Percentiles rank a stretch among this genome's conserved stretches.
Conservation (phyloP, 1,139 yeast species). For the Eremothecium cymbalariae region DNA sequence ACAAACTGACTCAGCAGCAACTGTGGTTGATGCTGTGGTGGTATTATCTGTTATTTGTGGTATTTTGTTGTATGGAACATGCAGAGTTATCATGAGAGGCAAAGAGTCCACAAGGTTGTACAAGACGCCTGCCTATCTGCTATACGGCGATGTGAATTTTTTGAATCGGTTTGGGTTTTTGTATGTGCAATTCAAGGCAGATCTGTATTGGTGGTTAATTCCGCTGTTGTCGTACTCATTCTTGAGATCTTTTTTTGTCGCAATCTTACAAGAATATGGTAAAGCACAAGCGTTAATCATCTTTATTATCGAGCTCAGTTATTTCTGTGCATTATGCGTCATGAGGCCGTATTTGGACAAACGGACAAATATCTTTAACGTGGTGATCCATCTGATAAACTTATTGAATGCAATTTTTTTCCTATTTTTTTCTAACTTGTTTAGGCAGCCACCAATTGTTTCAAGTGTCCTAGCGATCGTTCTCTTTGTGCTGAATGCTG, state of each 20-base stretch:
- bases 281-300: slow-evolving; percentile 72
- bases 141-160: slow-evolving; percentile 75
- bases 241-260: slow-evolving; percentile 74
- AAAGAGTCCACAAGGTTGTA: slow-evolving; percentile 60
- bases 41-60: slow-evolving; percentile 49
- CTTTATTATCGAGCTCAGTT: slow-evolving; percentile 64
- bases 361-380: slow-evolving; percentile 86
- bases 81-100: slow-evolving; percentile 64
- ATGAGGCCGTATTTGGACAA: slow-evolving; percentile 89
- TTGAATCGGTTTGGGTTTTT: slow-evolving; percentile 87
- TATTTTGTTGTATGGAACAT: slow-evolving; percentile 65
- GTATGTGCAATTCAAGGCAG: slow-evolving; percentile 86
- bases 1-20: slow-evolving; percentile 74
- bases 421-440: slow-evolving; percentile 78
- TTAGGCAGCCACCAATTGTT: slow-evolving; percentile 77
- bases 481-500: slow-evolving; percentile 84
- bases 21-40: slow-evolving; percentile 68
- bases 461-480: slow-evolving; percentile 89
- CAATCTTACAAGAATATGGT: slow-evolving; percentile 73
- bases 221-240: slow-evolving; percentile 59
- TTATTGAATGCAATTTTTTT: slow-evolving; percentile 78
- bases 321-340: slow-evolving; percentile 56
- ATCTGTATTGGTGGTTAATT: slow-evolving; percentile 72
- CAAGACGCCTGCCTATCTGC: slow-evolving; percentile 86
- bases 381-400: slow-evolving; percentile 71